Evolutionary conservation across 2,329 filamentous ascomycete genomes (phyloP), one percentile per base, ranked within the genome.

Genomic region (Hymenoscyphus salicellus): DNA sequence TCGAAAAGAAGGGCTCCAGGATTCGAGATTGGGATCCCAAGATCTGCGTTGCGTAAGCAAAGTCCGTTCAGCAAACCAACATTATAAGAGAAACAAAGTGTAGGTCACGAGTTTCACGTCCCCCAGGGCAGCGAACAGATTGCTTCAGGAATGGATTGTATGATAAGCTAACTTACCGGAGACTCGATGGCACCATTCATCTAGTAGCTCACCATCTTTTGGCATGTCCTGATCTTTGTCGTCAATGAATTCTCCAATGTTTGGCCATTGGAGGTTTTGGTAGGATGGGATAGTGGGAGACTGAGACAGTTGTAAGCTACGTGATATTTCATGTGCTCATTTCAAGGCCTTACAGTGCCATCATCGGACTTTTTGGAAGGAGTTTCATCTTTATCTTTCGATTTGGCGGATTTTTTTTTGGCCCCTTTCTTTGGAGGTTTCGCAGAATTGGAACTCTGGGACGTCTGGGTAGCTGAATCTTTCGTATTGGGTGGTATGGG

Each of bases 141-240:
- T 43, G 14, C 17, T 20, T 3, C 8, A 8, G 20, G 5, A n/a
- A 11, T 17, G 38, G 17, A 43, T 14, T 43, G 38, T 7, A 46
- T 8, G n/a, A 20, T 0, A 20, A 46, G 20, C 5, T 46, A 20
- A 46, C 43, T 23, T 23, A 52, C 46, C 69, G 20, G 69, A 69
- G 10, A 69, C 67, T 1, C 67, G 65, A n/a, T 61, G 10, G 56
- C 55, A 64, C 32, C 52, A 69, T 2, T 56, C 30, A 30, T 69
- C 67, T 2, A 68, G 43, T 14, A 66, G 58, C 41, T 69, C 55
- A n/a, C 64, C 66, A 3, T 62, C 43, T 36, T 64, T 59, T 11
- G 69, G 67, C 60, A 70, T 65, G 36, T 70, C 69, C 60, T 69
- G 67, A 28, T 70, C 49, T 41, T 69, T 61, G 20, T 52, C 23